These are phyloP conservation scores for Bremia lactucae DNA, from an alignment of 352 stramenopile genomes.

Conservation along the genomic window DNA sequence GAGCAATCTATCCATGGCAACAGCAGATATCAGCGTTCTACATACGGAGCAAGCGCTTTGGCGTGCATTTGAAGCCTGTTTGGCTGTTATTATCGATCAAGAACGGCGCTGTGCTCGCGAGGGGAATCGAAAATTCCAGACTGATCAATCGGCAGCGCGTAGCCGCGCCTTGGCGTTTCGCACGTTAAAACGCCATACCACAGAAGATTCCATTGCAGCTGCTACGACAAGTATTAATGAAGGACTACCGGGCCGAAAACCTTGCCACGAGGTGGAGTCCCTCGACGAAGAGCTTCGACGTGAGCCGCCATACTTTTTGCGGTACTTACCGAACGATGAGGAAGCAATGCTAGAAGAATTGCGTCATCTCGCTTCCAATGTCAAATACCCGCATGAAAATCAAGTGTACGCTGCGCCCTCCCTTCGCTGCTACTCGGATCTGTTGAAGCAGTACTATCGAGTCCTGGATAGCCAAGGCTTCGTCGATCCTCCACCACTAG, in stretches of 20 bases:
- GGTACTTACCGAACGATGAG: conserved; percentile 56
- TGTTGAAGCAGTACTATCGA: conserved; percentile 62
- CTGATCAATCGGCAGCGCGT: conserved; percentile 33
- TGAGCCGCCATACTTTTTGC: conserved; percentile 63
- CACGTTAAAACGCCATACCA: conserved; percentile 33
- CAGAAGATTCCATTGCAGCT: conserved; percentile 24
- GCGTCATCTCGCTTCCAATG: conserved; percentile 34
- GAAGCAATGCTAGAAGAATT: conserved; percentile 50
- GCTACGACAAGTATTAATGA: conserved; percentile 40
- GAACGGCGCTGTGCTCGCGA: conserved; percentile 46
- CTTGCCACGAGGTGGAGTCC: conserved; percentile 42
- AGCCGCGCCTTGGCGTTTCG: conserved; percentile 44
- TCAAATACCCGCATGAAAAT: conserved; percentile 40
- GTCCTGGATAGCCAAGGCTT: conserved; percentile 30
- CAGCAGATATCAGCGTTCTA: conserved; percentile 35
- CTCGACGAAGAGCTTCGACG: conserved; percentile 46
- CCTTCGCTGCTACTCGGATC: conserved; percentile 46
- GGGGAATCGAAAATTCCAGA: conserved; percentile 52
- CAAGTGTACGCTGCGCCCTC: conserved; percentile 53
- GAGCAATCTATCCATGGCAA: conserved; percentile 26
- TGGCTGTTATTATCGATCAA: conserved; percentile 45
- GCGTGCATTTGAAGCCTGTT: conserved; percentile 64
- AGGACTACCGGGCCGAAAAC: conserved; percentile 39
- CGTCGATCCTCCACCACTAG: conserved; percentile 43
- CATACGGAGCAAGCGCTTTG: conserved; percentile 58